phyloP scores from a whole-genome alignment of 768 basidiomycete species.

The Agaricus blazei region DNA sequence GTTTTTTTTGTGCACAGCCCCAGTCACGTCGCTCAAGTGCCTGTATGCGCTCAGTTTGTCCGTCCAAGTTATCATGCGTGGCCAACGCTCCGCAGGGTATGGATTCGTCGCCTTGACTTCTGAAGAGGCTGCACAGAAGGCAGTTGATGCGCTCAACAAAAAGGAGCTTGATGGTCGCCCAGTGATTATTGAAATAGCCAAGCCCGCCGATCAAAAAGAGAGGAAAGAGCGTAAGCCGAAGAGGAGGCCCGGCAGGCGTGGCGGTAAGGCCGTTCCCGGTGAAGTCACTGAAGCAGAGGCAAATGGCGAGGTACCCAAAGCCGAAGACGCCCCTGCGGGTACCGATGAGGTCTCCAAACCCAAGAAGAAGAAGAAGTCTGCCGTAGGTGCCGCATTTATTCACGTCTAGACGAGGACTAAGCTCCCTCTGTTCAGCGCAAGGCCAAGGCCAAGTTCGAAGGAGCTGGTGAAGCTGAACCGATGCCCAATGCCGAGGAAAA shows the following conservation, averaged over 20 bases:
- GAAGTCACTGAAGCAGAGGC: conserved; percentile 90
- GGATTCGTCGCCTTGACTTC: conserved; percentile 85
- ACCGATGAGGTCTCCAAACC: conserved; percentile 70
- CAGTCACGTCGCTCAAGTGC: conserved; percentile 17
- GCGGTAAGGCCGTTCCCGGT: conserved; percentile 80
- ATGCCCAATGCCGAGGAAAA: conserved; percentile 31
- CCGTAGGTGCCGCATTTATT: conserved; percentile 37
- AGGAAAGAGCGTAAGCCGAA: conserved; percentile 74
- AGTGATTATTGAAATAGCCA: conserved; percentile 91
- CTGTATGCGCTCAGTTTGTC: conserved; percentile 50
- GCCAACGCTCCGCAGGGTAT: conserved; percentile 83
- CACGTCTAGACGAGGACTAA: conserved; percentile 10
- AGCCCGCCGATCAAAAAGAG: conserved; percentile 85
- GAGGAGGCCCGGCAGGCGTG: conserved; percentile 82
- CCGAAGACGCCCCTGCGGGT: conserved; percentile 49
- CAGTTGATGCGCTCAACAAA: conserved; percentile 82
- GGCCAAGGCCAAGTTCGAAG: conserved; percentile 43
- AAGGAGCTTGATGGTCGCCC: conserved; percentile 84
- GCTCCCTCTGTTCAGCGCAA: conserved; percentile 42
- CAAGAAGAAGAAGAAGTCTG: conserved; percentile 78
- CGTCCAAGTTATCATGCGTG: conserved; percentile 83
- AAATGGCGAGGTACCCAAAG: conserved; percentile 64
- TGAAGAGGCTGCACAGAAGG: conserved; percentile 79
- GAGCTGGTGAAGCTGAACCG: conserved; percentile 25
- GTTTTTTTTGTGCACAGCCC: conserved; percentile 47